Evolutionary conservation across 352 stramenopile genomes (phyloP), one percentile per base, ranked within the genome.

Genomic region (Globisporangium megalacanthum): DNA sequence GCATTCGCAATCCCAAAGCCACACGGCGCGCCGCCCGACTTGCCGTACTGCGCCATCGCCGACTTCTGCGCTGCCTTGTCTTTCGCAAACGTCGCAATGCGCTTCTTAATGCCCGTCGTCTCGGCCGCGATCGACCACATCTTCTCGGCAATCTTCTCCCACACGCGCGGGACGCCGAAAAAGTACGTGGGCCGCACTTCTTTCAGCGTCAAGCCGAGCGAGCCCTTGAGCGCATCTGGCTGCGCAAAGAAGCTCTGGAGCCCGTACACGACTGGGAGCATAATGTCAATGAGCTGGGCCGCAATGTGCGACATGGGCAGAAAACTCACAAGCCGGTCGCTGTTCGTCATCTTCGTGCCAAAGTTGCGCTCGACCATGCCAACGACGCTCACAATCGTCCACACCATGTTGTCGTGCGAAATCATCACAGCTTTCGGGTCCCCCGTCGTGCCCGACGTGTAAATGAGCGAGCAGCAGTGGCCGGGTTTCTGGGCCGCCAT

Each of bases 391-490:
- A 67, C 54, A 50, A 90, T 83, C 20, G 83, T 96, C 85, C 83
- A 96, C 6, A 82, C 82, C 13, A 98, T 72, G 68, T 98, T 98
- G 72, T 98, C 92, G 76, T 98, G 89, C 49, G 86, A 97, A 58
- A 98, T 92, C 94, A 98, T 98, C 29, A 98, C 95, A 25, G 89
- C 94, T 75, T 98, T 98, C n/a, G 95, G 95, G 60, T 88, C 69
- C 33, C 95, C 89, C 17, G 95, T 98, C 59, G 94, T 98, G 60
- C 95, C 95, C 31, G 87, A 97, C 54, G 94, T 98, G 77, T 98
- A 98, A 60, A 98, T 97, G 49, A 98, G 73, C 58, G 88, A 86
- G 68, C 80, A 90, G 68, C 86, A 96, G 65, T 96, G 75, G 41
- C 86, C 85, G 0, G 89, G 88, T 61, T 91, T 88, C 62, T 94